These are phyloP conservation scores for Sugiyamaella floridensis DNA, from an alignment of 805 yeast genomes.

Conservation along the genomic window DNA sequence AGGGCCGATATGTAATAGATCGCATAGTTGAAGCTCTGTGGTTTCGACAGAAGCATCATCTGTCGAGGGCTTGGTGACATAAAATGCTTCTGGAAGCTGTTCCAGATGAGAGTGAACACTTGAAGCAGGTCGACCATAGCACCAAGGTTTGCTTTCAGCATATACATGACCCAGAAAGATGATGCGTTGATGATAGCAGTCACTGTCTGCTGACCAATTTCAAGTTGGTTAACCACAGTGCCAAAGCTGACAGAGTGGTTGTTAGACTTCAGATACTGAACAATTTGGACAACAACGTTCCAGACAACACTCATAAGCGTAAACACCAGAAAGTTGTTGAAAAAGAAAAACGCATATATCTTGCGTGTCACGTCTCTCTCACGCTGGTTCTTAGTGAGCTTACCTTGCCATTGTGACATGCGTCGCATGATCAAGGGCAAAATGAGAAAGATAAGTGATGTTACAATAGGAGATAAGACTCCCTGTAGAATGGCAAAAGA, in stretches of 20 bases:
- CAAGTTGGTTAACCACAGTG: conserved; percentile 25
- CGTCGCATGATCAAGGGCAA: conserved; percentile 32
- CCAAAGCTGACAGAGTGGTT: conserved; percentile 17
- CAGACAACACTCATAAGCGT: conserved; percentile 35
- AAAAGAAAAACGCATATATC: conserved; percentile 33
- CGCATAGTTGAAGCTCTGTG: conserved; percentile 32
- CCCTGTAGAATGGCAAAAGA: conserved; percentile 34
- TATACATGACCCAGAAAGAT: conserved; percentile 37
- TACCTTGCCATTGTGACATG: conserved; percentile 34
- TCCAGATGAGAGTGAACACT: conserved; percentile 21
- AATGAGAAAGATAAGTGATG: conserved; percentile 30
- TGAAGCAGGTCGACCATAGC: conserved; percentile 29
- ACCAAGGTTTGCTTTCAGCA: conserved; percentile 29
- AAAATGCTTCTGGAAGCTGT: conserved; percentile 21
- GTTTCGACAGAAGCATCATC: conserved; percentile 26
- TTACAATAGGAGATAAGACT: conserved; percentile 32
- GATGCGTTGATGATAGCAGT: conserved; percentile 33
- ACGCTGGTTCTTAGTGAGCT: conserved; percentile 31
- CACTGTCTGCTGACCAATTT: conserved; percentile 29
- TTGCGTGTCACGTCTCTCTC: conserved; percentile 34
- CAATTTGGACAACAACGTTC: conserved; percentile 30
- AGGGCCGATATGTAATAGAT: conserved; percentile 28
- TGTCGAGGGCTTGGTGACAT: conserved; percentile 32
- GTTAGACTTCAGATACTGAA: conserved; percentile 16
- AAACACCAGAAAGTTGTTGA: conserved; percentile 34